These are phyloP conservation scores for Cryphonectria nitschkei DNA, from an alignment of 2,329 filamentous ascomycete species.

Conservation along the genomic window DNA sequence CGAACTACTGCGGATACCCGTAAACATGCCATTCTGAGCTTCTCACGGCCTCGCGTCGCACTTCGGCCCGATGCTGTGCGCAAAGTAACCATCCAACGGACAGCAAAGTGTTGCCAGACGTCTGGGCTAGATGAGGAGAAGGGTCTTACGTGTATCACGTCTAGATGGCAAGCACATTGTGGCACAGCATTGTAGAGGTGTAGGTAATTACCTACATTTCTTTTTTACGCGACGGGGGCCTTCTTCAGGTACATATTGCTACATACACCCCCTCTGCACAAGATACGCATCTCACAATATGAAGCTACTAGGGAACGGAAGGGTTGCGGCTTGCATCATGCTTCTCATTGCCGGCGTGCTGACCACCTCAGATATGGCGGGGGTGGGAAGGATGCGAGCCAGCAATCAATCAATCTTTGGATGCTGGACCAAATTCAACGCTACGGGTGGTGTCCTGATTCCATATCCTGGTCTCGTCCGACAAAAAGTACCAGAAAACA, in stretches of 20 bases:
- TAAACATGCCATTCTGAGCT: neutral
- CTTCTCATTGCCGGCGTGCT: slow-evolving; percentile 21
- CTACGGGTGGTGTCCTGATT: neutral
- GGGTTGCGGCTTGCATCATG: slow-evolving; percentile 10
- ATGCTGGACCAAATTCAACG: neutral
- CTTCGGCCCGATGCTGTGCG: slow-evolving; percentile 2
- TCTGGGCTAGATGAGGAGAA: neutral
- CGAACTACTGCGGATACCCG: neutral
- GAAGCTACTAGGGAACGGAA: neutral
- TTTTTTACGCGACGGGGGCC: neutral
- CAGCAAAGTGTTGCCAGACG: neutral
- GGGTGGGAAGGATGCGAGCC: slow-evolving; percentile 1
- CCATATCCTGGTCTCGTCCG: neutral
- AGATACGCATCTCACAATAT: neutral
- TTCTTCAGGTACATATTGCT: neutral
- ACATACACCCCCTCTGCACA: neutral
- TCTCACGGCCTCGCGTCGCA: neutral
- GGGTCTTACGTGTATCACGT: neutral
- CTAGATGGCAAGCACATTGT: neutral
- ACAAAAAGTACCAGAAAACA: neutral
- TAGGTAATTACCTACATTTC: neutral
- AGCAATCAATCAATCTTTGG: too few relatives aligned
- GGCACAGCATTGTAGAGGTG: neutral
- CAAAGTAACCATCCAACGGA: neutral
- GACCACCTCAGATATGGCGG: neutral